Percentiles rank a stretch among this genome's conserved stretches.
phyloP scores from a whole-genome alignment of 805 yeast genomes.

The Ogataea pilisensis region DNA sequence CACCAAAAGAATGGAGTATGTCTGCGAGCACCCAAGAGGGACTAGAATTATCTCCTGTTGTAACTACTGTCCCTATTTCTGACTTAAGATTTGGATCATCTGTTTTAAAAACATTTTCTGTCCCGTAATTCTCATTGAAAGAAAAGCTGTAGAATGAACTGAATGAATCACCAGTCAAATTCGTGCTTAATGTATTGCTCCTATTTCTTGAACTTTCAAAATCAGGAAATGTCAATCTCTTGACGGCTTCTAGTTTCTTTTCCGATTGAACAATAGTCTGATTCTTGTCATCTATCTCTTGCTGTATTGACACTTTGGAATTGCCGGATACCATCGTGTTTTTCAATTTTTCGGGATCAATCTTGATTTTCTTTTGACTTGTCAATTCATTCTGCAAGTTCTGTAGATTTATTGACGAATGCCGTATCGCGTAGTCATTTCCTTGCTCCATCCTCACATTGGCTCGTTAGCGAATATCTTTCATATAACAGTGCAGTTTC shows the following conservation, averaged over 20 bases:
- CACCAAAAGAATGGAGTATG: constrained; percentile 53
- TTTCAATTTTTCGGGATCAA: constrained; percentile 1
- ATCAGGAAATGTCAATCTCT: constrained; percentile 18
- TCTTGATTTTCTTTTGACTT: constrained; percentile 2
- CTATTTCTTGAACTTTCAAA: constrained; percentile 22
- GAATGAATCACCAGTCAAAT: constrained; percentile 13
- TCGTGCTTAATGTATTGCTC: constrained; percentile 20
- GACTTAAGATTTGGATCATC: constrained; percentile 2
- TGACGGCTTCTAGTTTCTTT: constrained; percentile 12
- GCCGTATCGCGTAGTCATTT: not conserved
- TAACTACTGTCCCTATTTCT: not conserved
- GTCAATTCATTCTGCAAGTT: constrained; percentile 2
- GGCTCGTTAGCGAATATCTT: not conserved
- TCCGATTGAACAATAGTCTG: constrained; percentile 4
- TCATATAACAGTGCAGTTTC: constrained; percentile 1
- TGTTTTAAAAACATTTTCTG: constrained; percentile 4
- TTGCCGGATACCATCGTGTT: not conserved
- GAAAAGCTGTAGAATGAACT: constrained; percentile 15
- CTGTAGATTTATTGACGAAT: constrained; percentile 1
- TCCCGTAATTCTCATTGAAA: constrained; percentile 8
- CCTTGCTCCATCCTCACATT: not conserved
- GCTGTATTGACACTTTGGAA: not conserved
- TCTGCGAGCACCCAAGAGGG: constrained; percentile 66
- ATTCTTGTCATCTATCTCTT: constrained; percentile 1
- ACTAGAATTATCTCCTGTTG: constrained; percentile 21